Conservation (phyloP, 192 early-diverging fungal species). For the Coemansia sp. region DNA sequence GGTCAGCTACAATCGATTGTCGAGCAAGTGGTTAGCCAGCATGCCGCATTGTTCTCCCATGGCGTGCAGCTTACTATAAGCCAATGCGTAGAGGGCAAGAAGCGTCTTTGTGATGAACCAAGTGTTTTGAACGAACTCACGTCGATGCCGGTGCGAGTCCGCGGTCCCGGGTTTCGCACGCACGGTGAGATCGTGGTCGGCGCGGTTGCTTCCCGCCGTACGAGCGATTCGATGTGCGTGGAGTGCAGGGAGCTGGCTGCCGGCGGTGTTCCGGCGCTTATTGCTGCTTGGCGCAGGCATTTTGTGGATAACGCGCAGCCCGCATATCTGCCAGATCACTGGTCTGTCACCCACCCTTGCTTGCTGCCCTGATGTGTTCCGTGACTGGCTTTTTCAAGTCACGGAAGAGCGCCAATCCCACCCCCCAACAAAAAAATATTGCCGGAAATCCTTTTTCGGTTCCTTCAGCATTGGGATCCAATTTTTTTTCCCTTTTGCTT, state of each 20-base stretch:
- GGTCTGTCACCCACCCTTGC: constrained; percentile 27
- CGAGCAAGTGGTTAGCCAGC: neutral
- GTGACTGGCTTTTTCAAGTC: too few relatives aligned
- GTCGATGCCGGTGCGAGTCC: constrained; percentile 22
- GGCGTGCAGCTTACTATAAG: neutral
- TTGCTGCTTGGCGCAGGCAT: constrained; percentile 35
- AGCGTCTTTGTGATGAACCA: neutral
- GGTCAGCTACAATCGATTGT: constrained; percentile 7
- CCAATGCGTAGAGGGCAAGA: neutral
- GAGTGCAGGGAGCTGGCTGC: constrained; percentile 14
- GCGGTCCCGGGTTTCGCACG: constrained; percentile 31
- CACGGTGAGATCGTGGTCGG: constrained; percentile 45
- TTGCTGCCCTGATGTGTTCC: too few relatives aligned
- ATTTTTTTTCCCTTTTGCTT: neutral
- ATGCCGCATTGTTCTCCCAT: constrained; percentile 13
- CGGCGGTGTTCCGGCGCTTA: constrained; percentile 26
- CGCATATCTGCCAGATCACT: constrained; percentile 39
- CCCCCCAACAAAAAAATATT: too few relatives aligned
- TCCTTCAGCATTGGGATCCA: too few relatives aligned
- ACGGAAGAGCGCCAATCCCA: neutral
- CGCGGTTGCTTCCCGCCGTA: neutral
- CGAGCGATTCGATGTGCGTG: constrained; percentile 14
- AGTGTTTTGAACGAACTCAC: constrained; percentile 22
- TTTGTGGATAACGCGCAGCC: constrained; percentile 40
- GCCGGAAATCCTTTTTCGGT: too few relatives aligned